phyloP scores from a whole-genome alignment of 2,329 filamentous ascomycete genomes.

The Colletotrichum sp. region DNA sequence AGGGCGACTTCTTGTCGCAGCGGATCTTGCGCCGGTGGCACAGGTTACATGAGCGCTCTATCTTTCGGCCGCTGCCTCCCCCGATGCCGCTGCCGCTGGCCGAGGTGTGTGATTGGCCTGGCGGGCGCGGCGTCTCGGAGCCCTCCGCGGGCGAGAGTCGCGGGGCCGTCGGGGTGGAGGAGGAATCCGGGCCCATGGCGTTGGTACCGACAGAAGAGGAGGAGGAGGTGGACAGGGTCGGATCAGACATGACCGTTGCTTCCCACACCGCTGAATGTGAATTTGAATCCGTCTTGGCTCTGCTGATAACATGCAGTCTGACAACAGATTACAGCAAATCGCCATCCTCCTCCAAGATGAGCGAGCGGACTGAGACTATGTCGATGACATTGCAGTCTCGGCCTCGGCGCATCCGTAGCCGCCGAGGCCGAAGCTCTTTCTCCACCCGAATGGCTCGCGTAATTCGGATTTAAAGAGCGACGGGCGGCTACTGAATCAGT shows the following conservation, averaged over 20 bases:
- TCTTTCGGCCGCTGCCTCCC: background rate
- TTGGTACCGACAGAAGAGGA: background rate
- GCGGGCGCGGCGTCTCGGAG: background rate
- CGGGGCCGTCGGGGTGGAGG: background rate
- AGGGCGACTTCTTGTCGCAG: constrained; percentile 34
- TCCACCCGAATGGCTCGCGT: background rate
- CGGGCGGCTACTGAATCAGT: background rate
- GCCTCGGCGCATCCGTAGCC: background rate
- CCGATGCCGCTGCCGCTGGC: background rate
- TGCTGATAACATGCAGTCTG: background rate
- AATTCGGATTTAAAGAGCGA: background rate
- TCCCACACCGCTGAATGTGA: background rate
- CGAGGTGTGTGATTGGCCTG: background rate
- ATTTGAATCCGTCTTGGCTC: background rate
- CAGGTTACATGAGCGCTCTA: constrained; percentile 31
- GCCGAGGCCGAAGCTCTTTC: background rate
- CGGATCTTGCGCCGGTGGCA: constrained; percentile 35
- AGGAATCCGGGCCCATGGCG: background rate
- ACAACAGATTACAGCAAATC: background rate
- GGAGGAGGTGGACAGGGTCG: background rate
- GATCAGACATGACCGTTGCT: background rate
- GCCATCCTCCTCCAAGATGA: background rate
- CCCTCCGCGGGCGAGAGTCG: background rate
- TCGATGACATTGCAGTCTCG: constrained; percentile 1
- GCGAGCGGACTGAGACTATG: background rate